Evolutionary conservation across 805 yeast genomes (phyloP).

Genomic region (Vanderwaltozyma verrucispora): DNA sequence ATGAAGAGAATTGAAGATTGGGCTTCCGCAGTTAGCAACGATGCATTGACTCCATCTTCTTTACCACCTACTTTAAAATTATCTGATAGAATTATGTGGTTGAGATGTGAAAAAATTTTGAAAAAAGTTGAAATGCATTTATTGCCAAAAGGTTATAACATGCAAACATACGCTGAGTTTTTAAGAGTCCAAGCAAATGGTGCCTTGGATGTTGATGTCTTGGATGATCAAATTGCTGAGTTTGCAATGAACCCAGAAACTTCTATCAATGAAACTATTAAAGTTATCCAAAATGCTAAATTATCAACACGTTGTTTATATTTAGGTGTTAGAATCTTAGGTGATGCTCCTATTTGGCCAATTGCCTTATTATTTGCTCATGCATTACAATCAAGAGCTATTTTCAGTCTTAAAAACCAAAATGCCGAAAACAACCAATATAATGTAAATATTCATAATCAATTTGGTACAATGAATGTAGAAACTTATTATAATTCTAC

Average conservation of each 20-base stretch:
- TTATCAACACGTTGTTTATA: conserved; percentile 49
- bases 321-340: conserved; percentile 63
- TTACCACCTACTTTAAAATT: conserved; percentile 26
- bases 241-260: conserved; percentile 35
- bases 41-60: conserved; percentile 36
- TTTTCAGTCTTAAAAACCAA: conserved; percentile 19
- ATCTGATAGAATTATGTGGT: conserved; percentile 53
- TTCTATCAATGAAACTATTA: conserved; percentile 35
- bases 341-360: conserved; percentile 86
- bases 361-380: conserved; percentile 70
- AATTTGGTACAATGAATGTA: conserved; percentile 1
- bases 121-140: conserved; percentile 51
- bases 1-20: conserved; percentile 41
- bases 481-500: conserved; percentile 3
- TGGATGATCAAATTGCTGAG: conserved; percentile 41
- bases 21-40: conserved; percentile 31
- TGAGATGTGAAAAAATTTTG: conserved; percentile 49
- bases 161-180: conserved; percentile 47
- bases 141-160: conserved; percentile 39
- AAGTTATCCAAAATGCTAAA: conserved; percentile 39
- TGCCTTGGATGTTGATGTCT: conserved; percentile 35
- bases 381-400: conserved; percentile 58
- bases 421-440: background rate
- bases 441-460: background rate
- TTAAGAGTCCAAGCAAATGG: conserved; percentile 51